A percentile compares a stretch with the other conserved stretches of the same genome.
These are phyloP conservation scores for Lipomyces spencermartinsiae DNA, from an alignment of 805 yeast genomes.

Conservation along the genomic window DNA sequence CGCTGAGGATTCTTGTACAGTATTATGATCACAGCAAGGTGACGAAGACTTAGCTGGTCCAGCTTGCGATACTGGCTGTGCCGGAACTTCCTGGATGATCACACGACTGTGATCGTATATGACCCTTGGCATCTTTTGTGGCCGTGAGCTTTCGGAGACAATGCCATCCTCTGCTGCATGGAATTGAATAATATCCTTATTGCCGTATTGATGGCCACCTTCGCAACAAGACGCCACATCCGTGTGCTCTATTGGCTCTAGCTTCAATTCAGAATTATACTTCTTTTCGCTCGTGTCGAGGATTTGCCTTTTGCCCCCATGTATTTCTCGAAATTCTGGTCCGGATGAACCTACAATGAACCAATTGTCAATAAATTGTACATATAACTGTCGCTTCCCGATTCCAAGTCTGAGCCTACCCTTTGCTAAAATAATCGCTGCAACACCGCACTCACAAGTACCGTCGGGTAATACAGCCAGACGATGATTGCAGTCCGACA, in stretches of 20 bases:
- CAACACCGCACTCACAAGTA: constrained; percentile 57
- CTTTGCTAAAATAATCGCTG: constrained; percentile 49
- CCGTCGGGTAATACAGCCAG: constrained; percentile 68
- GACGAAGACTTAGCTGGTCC: not conserved
- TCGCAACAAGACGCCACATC: not conserved
- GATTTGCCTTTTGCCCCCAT: constrained; percentile 16
- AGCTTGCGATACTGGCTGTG: not conserved
- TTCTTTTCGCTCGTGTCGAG: constrained; percentile 7
- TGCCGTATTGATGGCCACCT: not conserved
- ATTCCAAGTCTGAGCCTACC: not conserved
- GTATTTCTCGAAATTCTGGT: constrained; percentile 12
- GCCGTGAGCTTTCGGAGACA: not conserved
- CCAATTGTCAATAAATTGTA: not conserved
- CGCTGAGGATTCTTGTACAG: not conserved
- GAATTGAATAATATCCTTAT: not conserved
- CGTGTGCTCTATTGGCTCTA: not conserved
- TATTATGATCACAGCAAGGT: not conserved
- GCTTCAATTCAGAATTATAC: not conserved
- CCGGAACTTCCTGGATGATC: constrained; percentile 12
- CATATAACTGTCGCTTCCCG: not conserved
- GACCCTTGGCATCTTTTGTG: constrained; percentile 6
- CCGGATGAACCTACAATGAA: constrained; percentile 3
- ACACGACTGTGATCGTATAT: constrained; percentile 23
- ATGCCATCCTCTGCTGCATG: not conserved
- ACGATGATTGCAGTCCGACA: constrained; percentile 61